Evolutionary conservation across 257 asterid genomes (phyloP).

Genomic region (Linderniella brevidens): DNA sequence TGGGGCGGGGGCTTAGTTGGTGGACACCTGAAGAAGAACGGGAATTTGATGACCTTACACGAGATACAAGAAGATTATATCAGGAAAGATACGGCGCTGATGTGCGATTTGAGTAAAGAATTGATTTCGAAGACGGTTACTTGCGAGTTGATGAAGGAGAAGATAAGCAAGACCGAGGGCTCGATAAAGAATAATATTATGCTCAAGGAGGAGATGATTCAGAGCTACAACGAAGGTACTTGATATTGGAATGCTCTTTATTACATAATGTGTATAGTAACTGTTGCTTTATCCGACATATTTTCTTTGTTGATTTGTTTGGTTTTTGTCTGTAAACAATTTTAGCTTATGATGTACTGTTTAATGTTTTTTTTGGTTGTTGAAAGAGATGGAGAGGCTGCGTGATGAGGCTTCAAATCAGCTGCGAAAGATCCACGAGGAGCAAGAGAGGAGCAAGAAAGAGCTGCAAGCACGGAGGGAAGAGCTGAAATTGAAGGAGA

Average conservation of each 20-base stretch:
- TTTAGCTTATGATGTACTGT: constrained; percentile 2
- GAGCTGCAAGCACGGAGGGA: constrained; percentile 38
- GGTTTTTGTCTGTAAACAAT: background rate
- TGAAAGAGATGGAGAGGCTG: constrained; percentile 53
- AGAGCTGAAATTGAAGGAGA: constrained; percentile 36
- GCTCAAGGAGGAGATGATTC: constrained; percentile 47
- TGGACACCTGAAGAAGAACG: constrained; percentile 55
- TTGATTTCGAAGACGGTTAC: constrained; percentile 29
- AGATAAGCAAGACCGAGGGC: constrained; percentile 45
- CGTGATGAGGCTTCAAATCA: constrained; percentile 30
- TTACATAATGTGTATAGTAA: constrained; percentile 2
- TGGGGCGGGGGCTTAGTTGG: constrained; percentile 25
- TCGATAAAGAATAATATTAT: constrained; percentile 25
- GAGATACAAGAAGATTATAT: constrained; percentile 35
- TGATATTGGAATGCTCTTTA: constrained; percentile 5
- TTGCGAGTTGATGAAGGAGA: constrained; percentile 42
- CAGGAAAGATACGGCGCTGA: constrained; percentile 35
- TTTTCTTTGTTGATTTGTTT: background rate
- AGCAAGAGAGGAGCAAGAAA: constrained; percentile 32
- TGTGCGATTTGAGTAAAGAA: constrained; percentile 29
- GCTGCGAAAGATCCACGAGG: constrained; percentile 31
- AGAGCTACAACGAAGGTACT: constrained; percentile 46
- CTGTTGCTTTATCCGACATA: constrained; percentile 2
- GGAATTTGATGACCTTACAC: constrained; percentile 57
- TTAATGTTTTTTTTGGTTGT: constrained; percentile 5